Evolutionary conservation across 2,329 filamentous ascomycete genomes (phyloP).

Genomic region (Ambrosiella cleistominuta): DNA sequence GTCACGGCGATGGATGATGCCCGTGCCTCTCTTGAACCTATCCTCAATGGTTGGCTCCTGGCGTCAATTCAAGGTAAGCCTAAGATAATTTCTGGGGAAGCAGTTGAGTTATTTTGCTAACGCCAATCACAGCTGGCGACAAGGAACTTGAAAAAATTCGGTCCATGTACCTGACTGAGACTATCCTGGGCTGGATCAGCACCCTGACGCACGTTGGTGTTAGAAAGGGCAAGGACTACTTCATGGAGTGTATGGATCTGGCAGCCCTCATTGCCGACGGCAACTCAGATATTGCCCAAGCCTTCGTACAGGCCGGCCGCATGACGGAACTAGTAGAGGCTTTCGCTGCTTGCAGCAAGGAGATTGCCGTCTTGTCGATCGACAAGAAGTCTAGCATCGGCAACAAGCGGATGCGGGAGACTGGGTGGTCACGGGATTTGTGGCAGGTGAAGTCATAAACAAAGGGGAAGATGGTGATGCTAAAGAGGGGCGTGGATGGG

Average conservation of each 20-base stretch:
- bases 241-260: slow-evolving; percentile 76
- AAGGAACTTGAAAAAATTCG: slow-evolving; percentile 48
- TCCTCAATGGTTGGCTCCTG: slow-evolving; percentile 49
- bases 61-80: slow-evolving; percentile 35
- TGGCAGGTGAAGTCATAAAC: slow-evolving; percentile 36
- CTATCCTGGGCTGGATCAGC: slow-evolving; percentile 66
- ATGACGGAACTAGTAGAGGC: slow-evolving; percentile 61
- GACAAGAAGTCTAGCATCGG: slow-evolving; percentile 31
- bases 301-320: slow-evolving; percentile 45
- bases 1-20: slow-evolving; percentile 35
- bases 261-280: slow-evolving; percentile 57
- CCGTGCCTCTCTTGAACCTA: slow-evolving; percentile 38
- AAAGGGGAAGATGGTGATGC: not conserved
- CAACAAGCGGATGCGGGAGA: slow-evolving; percentile 41
- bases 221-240: slow-evolving; percentile 53
- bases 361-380: slow-evolving; percentile 38
- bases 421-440: slow-evolving; percentile 45
- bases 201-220: slow-evolving; percentile 65
- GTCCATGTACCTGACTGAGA: slow-evolving; percentile 67
- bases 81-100: not conserved
- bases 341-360: slow-evolving; percentile 62
- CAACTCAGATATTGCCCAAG: slow-evolving; percentile 45
- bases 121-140: slow-evolving; percentile 33
- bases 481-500: not conserved
- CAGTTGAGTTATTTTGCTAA: not conserved